phyloP scores from a whole-genome alignment of 2,329 filamentous ascomycete species.

The Aureobasidium mangrovei region DNA sequence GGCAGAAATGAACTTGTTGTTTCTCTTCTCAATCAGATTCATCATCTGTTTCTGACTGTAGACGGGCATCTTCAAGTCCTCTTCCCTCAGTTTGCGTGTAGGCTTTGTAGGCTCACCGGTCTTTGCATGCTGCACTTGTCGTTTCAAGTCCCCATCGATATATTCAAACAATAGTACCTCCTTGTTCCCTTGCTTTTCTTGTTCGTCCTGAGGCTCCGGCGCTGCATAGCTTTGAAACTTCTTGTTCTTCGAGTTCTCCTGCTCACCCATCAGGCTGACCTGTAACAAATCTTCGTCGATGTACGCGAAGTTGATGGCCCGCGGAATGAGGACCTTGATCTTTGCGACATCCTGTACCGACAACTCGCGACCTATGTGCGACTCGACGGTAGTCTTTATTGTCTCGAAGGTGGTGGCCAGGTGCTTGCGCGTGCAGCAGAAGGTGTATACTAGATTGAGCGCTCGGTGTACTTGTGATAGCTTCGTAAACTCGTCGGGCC shows the following conservation, averaged over 20 bases:
- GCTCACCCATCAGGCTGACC: constrained; percentile 64
- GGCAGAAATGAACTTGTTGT: constrained; percentile 70
- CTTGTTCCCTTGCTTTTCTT: constrained; percentile 33
- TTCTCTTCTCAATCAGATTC: constrained; percentile 78
- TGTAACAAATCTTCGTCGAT: constrained; percentile 78
- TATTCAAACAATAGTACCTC: constrained; percentile 89
- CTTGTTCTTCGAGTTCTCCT: constrained; percentile 49
- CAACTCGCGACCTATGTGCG: constrained; percentile 64
- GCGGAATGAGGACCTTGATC: constrained; percentile 68
- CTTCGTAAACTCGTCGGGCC: constrained; percentile 66
- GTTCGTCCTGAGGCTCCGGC: constrained; percentile 28
- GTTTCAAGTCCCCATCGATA: constrained; percentile 80
- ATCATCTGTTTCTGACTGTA: constrained; percentile 91
- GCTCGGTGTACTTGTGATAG: constrained; percentile 73
- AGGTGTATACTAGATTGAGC: constrained; percentile 87
- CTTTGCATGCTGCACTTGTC: constrained; percentile 62
- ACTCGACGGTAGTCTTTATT: constrained; percentile 75
- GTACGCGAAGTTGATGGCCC: constrained; percentile 73
- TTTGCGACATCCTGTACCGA: constrained; percentile 71
- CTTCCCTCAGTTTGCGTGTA: constrained; percentile 59
- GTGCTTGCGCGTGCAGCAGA: constrained; percentile 87
- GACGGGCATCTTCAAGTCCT: constrained; percentile 83
- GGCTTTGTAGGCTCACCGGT: constrained; percentile 64
- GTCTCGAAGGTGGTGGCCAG: constrained; percentile 86
- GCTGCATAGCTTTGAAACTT: constrained; percentile 38